Conservation (phyloP, 148 eudicot genomes). For the Tetragonia tetragonoides region DNA sequence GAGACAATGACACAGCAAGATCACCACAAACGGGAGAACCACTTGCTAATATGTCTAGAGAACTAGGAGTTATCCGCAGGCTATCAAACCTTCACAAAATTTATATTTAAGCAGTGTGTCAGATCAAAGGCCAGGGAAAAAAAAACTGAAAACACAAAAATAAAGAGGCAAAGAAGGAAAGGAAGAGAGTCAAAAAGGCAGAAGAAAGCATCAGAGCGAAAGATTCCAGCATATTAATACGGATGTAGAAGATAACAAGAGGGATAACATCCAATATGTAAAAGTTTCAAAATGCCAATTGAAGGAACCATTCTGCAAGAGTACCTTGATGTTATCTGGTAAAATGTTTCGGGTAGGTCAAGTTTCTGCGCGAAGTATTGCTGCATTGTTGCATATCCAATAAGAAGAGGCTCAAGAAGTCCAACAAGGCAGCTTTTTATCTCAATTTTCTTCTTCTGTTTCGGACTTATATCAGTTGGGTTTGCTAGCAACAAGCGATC, state of each 20-base stretch:
- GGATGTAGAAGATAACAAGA: background rate
- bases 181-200: background rate
- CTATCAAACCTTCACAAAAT: conserved; percentile 78
- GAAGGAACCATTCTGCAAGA: conserved; percentile 13
- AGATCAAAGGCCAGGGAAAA: conserved; percentile 16
- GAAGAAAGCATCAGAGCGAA: background rate
- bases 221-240: background rate
- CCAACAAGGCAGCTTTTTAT: conserved; percentile 92
- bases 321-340: conserved; percentile 96
- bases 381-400: conserved; percentile 95
- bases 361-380: conserved; percentile 93
- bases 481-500: conserved; percentile 87
- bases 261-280: background rate
- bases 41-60: conserved; percentile 87
- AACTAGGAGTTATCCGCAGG: conserved; percentile 90
- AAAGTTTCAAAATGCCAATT: background rate
- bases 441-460: conserved; percentile 83
- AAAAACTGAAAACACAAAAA: background rate
- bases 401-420: conserved; percentile 97
- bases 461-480: conserved; percentile 85
- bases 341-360: conserved; percentile 84
- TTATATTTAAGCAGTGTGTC: conserved; percentile 9
- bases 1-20: conserved; percentile 96
- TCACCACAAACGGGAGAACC: conserved; percentile 99
- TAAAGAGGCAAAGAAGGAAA: background rate